Base-by-base conservation (phyloP, 192 early-diverging fungal genomes). In the Backusella westeae region DNA sequence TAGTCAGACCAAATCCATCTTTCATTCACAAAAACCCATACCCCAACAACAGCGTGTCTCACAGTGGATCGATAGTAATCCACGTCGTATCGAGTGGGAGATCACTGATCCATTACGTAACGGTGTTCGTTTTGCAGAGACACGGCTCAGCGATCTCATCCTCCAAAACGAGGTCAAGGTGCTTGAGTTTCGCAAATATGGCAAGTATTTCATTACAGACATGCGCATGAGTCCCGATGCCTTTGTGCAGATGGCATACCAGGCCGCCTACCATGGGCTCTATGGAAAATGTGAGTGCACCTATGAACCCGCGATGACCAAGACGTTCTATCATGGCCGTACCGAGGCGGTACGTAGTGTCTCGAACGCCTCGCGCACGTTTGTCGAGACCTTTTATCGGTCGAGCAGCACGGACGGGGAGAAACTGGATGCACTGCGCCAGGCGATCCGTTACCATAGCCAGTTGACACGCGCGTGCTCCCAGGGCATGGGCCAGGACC, bases 311-410 rank as follows among this genome's bases (percentile, higher is more conserved):
- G 95, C 77, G 73, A 91, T 92, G 78, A 86, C 89, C 15, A 89
- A 92, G n/a, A 53, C 82, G 56, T 96, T 90, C 69, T 67, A 92
- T 65, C 93, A 93, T 68, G 95, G 95, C 0, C 87, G 95, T 6
- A 96, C 95, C 0, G 95, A 96, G 74, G 94, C 94, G 0, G 88
- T 92, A 71, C 90, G 93, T 42, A 89, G 90, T 26, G 84, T 94
- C 21, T 91, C 93, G 5, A 53, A 73, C 0, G 92, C 90, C 53
- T 85, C 87, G 0, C 82, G 84, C 3, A 84, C 78, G 0, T 95
- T 95, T 84, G 85, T 94, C 17, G 75, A 83, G 15, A 75, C 85
- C 12, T 91, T 95, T 77, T 91, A 90, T 71, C 84, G 91, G 72
- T 79, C 83, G 44, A 78, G 87, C 29, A 74, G 72, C 15, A 29